Base-by-base conservation (phyloP, 139 green algal genomes). In the Tetratostichococcus sp. region DNA sequence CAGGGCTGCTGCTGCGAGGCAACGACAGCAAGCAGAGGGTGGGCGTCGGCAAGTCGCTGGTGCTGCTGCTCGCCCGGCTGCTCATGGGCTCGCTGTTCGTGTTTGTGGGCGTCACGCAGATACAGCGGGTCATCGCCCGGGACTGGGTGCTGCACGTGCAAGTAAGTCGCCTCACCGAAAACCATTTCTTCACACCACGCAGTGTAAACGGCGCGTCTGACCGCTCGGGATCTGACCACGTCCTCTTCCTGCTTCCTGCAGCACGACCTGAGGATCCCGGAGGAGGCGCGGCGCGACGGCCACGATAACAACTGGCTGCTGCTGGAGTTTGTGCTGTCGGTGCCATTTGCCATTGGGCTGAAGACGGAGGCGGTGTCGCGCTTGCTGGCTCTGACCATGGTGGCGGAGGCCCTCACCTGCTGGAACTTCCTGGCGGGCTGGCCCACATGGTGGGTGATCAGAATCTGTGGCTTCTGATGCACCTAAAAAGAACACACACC, bases 291-390 rank as follows among this genome's bases (percentile, higher is more conserved):
- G 68, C 75, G 65, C 42, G 83, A 88, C 62, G 71, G 72, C 19
- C 86, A 90, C 65, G 86, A 90, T 81, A 90, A 87, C 77, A 89
- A 87, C 65, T 89, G 77, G 79, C 79, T 82, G 73, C 83, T 90
- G 74, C 35, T 87, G 39, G 74, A 90, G 77, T 79, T 87, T 71
- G 39, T 74, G 68, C 69, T 90, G 73, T 70, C 75, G 11, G 22
- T 90, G n/a, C 86, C 83, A 0, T 86, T 90, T 80, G 81, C 72
- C 1, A 67, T 86, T 23, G 85, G 85, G 23, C 89, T 67, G 74
- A 80, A 80, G 66, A 84, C 82, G 50, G 30, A 70, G 26, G 65
- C 33, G 19, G 70, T 62, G 69, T 72, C 72, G 30, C 79, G 72
- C 21, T 43, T 80, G 68, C 73, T 85, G 65, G 79, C 79, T 25